Conservation (phyloP, 148 eudicot genomes). For the Chenopodium quinoa region DNA sequence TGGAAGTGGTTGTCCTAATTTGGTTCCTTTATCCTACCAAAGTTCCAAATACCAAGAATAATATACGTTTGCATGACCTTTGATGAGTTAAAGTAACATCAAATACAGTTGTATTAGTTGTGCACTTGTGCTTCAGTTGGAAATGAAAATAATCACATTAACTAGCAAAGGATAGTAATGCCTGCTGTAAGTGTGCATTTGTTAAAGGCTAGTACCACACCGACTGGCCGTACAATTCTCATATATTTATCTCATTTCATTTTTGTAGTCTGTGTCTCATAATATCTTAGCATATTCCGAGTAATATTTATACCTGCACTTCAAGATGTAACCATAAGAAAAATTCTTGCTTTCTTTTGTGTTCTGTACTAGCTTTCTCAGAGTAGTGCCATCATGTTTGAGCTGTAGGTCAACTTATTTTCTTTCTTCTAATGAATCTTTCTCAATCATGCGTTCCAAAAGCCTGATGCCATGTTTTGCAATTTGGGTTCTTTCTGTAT, state of each 20-base stretch:
- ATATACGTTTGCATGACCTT: background rate
- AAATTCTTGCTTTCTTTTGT: too few relatives aligned
- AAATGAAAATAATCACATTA: background rate
- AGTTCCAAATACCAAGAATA: background rate
- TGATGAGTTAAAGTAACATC: background rate
- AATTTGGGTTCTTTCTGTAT: background rate
- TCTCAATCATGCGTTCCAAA: background rate
- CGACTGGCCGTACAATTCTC: too few relatives aligned
- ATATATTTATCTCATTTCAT: too few relatives aligned
- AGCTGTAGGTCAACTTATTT: background rate
- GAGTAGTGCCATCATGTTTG: background rate
- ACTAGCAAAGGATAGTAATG: background rate
- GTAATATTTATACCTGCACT: background rate
- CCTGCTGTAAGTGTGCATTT: background rate
- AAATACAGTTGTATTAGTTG: background rate
- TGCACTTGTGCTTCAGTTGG: background rate
- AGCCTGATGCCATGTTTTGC: background rate
- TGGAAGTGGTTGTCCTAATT: background rate
- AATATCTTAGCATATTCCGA: background rate
- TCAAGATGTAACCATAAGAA: background rate
- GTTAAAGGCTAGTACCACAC: too few relatives aligned
- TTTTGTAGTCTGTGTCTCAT: background rate
- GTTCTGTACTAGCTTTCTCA: background rate
- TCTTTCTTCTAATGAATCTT: background rate
- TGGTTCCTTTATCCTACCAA: background rate